Evolutionary conservation across 1,284 basidiomycete species (phyloP).

Genomic region (Ceratobasidium sp.): DNA sequence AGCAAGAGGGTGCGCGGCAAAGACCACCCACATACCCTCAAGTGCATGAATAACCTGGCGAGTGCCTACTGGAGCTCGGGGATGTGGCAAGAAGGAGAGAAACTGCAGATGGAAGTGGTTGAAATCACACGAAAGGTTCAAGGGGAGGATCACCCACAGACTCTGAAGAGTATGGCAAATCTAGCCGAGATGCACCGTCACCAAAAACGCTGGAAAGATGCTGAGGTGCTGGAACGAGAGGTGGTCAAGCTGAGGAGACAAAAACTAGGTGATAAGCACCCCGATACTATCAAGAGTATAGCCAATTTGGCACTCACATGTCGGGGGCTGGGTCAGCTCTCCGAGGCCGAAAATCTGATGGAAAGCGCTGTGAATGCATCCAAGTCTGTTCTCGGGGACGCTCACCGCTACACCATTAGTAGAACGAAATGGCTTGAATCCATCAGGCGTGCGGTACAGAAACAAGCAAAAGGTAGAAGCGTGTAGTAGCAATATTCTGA

Average conservation of each 20-base stretch:
- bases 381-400: neutral
- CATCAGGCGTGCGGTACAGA: neutral
- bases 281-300: neutral
- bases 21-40: conserved; percentile 16
- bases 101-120: neutral
- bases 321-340: neutral
- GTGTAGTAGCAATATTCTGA: neutral
- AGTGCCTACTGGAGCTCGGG: neutral
- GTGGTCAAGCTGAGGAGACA: neutral
- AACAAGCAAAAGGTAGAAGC: neutral
- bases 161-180: neutral
- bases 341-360: conserved; percentile 12
- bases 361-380: neutral
- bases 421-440: neutral
- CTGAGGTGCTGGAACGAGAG: neutral
- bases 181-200: conserved; percentile 6
- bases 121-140: neutral
- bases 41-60: conserved; percentile 7
- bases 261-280: neutral
- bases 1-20: neutral
- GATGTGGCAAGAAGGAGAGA: neutral
- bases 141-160: conserved; percentile 5
- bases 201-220: conserved; percentile 20
- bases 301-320: conserved; percentile 2
- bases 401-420: neutral